Conservation (phyloP, 495 filamentous ascomycete species). For the Talaromyces borbonicus region DNA sequence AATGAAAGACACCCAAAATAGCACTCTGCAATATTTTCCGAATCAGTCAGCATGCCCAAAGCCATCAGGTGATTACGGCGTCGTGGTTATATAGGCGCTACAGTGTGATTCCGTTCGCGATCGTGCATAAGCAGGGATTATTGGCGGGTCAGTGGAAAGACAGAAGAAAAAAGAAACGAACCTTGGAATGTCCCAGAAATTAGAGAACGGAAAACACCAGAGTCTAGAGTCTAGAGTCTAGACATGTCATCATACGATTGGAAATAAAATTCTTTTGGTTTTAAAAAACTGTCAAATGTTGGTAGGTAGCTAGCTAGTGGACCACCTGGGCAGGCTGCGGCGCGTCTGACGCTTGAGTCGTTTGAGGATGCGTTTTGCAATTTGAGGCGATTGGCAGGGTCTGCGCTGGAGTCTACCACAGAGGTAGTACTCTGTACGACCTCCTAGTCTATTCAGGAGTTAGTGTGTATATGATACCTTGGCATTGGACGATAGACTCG, state of each 20-base stretch:
- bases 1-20: too few species aligned
- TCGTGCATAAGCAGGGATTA: constrained; percentile 3
- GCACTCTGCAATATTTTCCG: neutral
- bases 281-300: neutral
- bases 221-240: neutral
- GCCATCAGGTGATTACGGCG: neutral
- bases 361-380: constrained; percentile 3
- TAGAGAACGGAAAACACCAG: neutral
- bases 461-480: too few species aligned
- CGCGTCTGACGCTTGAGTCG: neutral
- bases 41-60: neutral
- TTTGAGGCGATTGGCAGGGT: neutral
- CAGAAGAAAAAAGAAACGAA: neutral
- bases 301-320: too few species aligned
- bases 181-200: neutral
- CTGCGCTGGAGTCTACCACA: too few species aligned
- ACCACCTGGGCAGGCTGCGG: neutral
- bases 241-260: neutral
- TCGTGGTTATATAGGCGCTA: neutral
- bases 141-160: too few species aligned
- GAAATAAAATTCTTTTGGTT: neutral
- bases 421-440: too few species aligned
- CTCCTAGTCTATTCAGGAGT: too few species aligned
- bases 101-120: constrained; percentile 1
- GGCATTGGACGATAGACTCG: too few species aligned